Base-by-base conservation (phyloP, 768 basidiomycete genomes). In the Lepiota brunneoincarnata region DNA sequence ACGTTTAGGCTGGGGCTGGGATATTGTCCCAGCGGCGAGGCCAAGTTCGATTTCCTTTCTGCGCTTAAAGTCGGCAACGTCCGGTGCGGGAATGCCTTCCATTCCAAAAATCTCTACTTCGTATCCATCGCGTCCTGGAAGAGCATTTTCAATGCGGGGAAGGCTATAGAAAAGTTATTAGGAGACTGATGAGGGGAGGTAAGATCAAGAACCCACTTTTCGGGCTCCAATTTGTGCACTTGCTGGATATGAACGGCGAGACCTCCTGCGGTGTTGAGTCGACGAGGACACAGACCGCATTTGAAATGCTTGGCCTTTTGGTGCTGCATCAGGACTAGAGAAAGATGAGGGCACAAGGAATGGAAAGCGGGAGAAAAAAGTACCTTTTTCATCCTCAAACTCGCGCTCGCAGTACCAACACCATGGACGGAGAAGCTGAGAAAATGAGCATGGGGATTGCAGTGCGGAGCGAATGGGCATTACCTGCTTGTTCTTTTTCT, bases 251-350 rank as follows among this genome's bases (percentile, higher is more conserved):
- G 97, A 2, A 98, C 97, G 6, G 94, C 95, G 24, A 99, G 76
- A 69, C 97, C 97, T 61, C 97, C 97, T 2, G 97, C 97, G 2
- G 96, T 98, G 66, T 99, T 98, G 58, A 99, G 75, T 60, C 94
- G 83, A 56, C 97, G 79, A 17, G 97, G 96, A 67, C 96, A 98
- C 80, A 96, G 85, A 56, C 87, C 85, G 64, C 97, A 98, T 70
- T 97, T 97, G 80, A 98, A 99, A 67, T 98, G 96, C 70, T 99
- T 99, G 11, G 97, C 96, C 73, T 98, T 98, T 67, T 99, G 96
- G 71, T 99, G 96, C 71, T 97, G 94, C 85, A 98, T 93, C 58
- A 99, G 82, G 61, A 99, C 97, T 94, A 63, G 6, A 42, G 28
- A 39, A 38, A 38, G 43, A 57, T 43, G 12, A 40, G 15, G 18